phyloP scores from a whole-genome alignment of 169 alveolate species.

The Babesia sp. region DNA sequence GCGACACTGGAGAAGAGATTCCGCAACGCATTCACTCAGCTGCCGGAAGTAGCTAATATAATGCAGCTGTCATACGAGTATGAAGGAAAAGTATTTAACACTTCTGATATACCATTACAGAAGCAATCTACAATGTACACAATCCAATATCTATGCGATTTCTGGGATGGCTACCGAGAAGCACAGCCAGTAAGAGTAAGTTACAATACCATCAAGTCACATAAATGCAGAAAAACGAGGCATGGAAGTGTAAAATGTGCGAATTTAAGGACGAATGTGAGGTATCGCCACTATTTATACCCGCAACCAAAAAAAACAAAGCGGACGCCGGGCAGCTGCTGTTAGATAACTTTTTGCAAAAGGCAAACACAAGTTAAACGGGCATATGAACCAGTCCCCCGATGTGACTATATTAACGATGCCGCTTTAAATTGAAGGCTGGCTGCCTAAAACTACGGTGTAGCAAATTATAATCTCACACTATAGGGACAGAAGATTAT shows the following conservation, averaged over 20 bases:
- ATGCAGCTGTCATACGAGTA: slow-evolving; percentile 78
- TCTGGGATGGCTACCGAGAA: slow-evolving; percentile 79
- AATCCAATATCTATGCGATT: slow-evolving; percentile 66
- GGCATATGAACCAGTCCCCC: too few relatives aligned
- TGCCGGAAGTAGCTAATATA: slow-evolving; percentile 73
- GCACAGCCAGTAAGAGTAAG: slow-evolving; percentile 72
- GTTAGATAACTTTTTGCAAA: background rate
- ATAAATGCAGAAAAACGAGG: slow-evolving; percentile 55
- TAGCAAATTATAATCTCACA: too few relatives aligned
- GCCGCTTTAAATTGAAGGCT: too few relatives aligned
- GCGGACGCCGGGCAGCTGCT: slow-evolving; percentile 3
- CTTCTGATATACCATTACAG: slow-evolving; percentile 63
- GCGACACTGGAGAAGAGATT: slow-evolving; percentile 59
- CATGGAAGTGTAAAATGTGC: slow-evolving; percentile 82
- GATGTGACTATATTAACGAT: too few relatives aligned
- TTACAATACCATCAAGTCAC: background rate
- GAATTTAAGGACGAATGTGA: slow-evolving; percentile 77
- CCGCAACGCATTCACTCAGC: slow-evolving; percentile 58
- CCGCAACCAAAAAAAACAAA: background rate
- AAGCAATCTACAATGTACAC: slow-evolving; percentile 69
- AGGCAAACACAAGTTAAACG: too few relatives aligned
- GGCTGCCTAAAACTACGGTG: too few relatives aligned
- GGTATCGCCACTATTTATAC: slow-evolving; percentile 54
- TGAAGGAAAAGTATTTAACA: slow-evolving; percentile 70
- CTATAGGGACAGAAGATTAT: too few relatives aligned